A percentile compares a stretch with the other conserved stretches of the same genome.
phyloP scores from a whole-genome alignment of 345 rosid genomes.

The thale cress (Arabidopsis thaliana) region DNA sequence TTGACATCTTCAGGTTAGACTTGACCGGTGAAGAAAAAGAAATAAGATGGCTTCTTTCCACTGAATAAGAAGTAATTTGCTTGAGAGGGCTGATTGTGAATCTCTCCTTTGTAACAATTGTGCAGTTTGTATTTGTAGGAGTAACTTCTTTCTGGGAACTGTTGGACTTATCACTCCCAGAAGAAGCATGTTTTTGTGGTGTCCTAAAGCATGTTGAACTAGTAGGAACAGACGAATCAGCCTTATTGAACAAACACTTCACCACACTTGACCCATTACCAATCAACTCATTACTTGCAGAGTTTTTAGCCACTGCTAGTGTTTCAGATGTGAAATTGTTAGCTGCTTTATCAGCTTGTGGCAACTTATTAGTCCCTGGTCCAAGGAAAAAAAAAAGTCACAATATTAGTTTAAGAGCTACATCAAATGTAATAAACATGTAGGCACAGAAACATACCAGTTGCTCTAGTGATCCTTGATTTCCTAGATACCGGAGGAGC shows the following conservation, averaged over 20 bases:
- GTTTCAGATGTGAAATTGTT: conserved; percentile 25
- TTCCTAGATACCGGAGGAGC: conserved; percentile 56
- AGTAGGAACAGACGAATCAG: conserved; percentile 45
- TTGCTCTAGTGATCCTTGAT: conserved; percentile 45
- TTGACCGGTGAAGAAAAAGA: conserved; percentile 74
- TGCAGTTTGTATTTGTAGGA: conserved; percentile 69
- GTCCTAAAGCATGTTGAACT: conserved; percentile 61
- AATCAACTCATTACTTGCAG: conserved; percentile 22
- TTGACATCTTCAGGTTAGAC: conserved; percentile 42
- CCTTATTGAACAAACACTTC: conserved; percentile 66
- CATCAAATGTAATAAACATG: background rate
- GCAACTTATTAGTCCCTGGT: conserved; percentile 23
- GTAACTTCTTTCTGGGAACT: conserved; percentile 52
- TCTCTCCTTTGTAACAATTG: conserved; percentile 69
- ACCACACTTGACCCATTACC: conserved; percentile 57
- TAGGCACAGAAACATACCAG: conserved; percentile 48
- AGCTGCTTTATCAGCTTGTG: conserved; percentile 34
- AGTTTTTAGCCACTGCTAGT: conserved; percentile 34
- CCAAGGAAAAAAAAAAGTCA: conserved; percentile 7
- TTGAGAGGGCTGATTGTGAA: conserved; percentile 76
- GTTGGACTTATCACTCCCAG: conserved; percentile 47
- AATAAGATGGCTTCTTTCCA: conserved; percentile 72
- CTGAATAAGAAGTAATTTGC: conserved; percentile 57
- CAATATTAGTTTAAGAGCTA: background rate
- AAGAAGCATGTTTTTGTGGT: conserved; percentile 60